Percentiles rank a stretch among this genome's conserved stretches.
Conservation (phyloP, 805 yeast species). For the Metschnikowia proteae region DNA sequence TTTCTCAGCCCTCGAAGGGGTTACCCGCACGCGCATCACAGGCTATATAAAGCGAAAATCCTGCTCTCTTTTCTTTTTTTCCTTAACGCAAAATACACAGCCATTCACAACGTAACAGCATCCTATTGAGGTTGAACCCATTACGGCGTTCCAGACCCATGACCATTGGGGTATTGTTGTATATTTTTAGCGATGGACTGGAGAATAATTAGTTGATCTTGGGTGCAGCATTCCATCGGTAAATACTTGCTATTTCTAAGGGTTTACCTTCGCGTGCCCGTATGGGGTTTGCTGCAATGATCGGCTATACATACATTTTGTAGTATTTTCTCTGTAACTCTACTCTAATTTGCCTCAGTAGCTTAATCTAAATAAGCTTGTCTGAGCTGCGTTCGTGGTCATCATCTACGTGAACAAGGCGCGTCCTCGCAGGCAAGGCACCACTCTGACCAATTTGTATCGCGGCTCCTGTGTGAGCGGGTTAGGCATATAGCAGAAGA, state of each 20-base stretch:
- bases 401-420: not conserved
- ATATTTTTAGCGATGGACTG: slow-evolving; percentile 47
- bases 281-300: slow-evolving; percentile 68
- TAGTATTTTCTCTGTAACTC: not conserved
- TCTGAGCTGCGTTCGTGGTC: not conserved
- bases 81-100: slow-evolving; percentile 63
- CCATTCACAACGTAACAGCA: slow-evolving; percentile 58
- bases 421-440: not conserved
- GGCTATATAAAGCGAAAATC: slow-evolving; percentile 16
- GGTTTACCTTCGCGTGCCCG: slow-evolving; percentile 76
- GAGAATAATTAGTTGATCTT: slow-evolving; percentile 60
- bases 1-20: not conserved
- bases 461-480: not conserved
- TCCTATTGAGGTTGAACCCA: slow-evolving; percentile 68
- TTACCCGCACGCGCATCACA: slow-evolving; percentile 27
- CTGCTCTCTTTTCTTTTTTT: slow-evolving; percentile 14
- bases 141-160: slow-evolving; percentile 65
- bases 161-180: slow-evolving; percentile 59
- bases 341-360: not conserved
- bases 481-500: not conserved
- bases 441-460: no score
- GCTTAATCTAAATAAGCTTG: not conserved
- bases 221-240: slow-evolving; percentile 72
- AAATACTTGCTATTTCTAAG: slow-evolving; percentile 49
- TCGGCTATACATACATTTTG: slow-evolving; percentile 43